These are phyloP conservation scores for Rubia tinctorum DNA, from an alignment of 305 asterid genomes.

Conservation along the genomic window DNA sequence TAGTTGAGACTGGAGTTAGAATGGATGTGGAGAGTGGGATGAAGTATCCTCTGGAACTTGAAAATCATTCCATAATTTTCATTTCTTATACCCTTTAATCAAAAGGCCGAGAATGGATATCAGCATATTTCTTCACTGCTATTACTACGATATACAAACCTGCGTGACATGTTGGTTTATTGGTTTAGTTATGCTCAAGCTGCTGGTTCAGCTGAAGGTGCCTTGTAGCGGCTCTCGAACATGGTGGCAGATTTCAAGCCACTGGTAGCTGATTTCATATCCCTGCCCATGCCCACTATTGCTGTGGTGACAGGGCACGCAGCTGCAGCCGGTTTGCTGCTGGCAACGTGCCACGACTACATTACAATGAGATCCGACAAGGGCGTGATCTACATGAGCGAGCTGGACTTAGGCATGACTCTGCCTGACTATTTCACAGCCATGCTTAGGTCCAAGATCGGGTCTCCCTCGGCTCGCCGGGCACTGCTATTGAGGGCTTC, in stretches of 20 bases:
- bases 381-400: conserved; percentile 77
- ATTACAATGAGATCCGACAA: conserved; percentile 59
- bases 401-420: conserved; percentile 81
- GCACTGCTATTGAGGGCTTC: conserved; percentile 48
- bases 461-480: conserved; percentile 41
- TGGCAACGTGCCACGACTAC: conserved; percentile 77
- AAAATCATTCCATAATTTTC: too few species aligned
- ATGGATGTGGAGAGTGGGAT: too few species aligned
- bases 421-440: conserved; percentile 76
- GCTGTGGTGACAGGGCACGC: conserved; percentile 92
- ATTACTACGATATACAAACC: too few species aligned
- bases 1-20: too few species aligned
- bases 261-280: conserved; percentile 58
- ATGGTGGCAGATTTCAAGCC: conserved; percentile 69
- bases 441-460: conserved; percentile 49
- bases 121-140: neutral
- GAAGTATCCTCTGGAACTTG: too few species aligned
- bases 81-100: neutral
- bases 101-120: neutral
- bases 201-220: conserved; percentile 50
- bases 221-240: conserved; percentile 36
- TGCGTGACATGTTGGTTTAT: neutral
- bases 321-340: conserved; percentile 76
- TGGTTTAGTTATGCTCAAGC: conserved; percentile 55
- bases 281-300: conserved; percentile 79